These are phyloP conservation scores for Chlorencoelia australis DNA, from an alignment of 2,329 filamentous ascomycete genomes.

Conservation along the genomic window DNA sequence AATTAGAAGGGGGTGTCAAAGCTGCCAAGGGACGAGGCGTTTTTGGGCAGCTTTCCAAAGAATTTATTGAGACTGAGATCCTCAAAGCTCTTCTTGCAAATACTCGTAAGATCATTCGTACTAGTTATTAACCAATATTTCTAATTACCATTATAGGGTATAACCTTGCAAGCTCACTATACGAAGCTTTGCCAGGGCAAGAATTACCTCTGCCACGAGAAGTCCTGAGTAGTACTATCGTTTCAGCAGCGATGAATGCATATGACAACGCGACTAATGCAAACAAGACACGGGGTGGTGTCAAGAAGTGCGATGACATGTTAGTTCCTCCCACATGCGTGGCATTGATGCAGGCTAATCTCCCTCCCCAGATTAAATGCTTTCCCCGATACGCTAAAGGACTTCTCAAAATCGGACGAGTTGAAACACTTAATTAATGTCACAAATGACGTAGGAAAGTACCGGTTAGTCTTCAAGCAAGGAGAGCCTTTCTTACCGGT, in stretches of 20 bases:
- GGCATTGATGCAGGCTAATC: slow-evolving; percentile 1
- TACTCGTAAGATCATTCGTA: slow-evolving; percentile 38
- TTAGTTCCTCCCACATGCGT: slow-evolving; percentile 35
- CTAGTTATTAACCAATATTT: slow-evolving; percentile 3
- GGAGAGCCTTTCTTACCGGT: slow-evolving; percentile 73
- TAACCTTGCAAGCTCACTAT: slow-evolving; percentile 50
- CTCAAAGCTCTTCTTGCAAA: slow-evolving; percentile 56
- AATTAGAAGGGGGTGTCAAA: slow-evolving; percentile 28
- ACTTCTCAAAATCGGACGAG: slow-evolving; percentile 41
- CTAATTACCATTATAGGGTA: slow-evolving; percentile 38
- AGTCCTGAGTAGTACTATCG: slow-evolving; percentile 48
- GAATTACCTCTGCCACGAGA: slow-evolving; percentile 41
- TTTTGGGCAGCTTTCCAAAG: slow-evolving; percentile 48
- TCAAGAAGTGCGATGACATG: slow-evolving; percentile 72
- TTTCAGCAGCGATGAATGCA: slow-evolving; percentile 54
- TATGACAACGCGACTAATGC: slow-evolving; percentile 80
- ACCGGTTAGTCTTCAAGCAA: slow-evolving; percentile 68
- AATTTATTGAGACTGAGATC: slow-evolving; percentile 60
- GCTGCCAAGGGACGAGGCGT: slow-evolving; percentile 34
- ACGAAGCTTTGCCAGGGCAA: slow-evolving; percentile 40
- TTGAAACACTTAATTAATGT: slow-evolving; percentile 58
- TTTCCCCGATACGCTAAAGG: slow-evolving; percentile 48
- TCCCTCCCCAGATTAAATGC: slow-evolving; percentile 43
- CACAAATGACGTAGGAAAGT: slow-evolving; percentile 66
- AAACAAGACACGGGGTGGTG: slow-evolving; percentile 62